Conservation (phyloP, 495 filamentous ascomycete genomes). For the Penicillium ochrochloron region DNA sequence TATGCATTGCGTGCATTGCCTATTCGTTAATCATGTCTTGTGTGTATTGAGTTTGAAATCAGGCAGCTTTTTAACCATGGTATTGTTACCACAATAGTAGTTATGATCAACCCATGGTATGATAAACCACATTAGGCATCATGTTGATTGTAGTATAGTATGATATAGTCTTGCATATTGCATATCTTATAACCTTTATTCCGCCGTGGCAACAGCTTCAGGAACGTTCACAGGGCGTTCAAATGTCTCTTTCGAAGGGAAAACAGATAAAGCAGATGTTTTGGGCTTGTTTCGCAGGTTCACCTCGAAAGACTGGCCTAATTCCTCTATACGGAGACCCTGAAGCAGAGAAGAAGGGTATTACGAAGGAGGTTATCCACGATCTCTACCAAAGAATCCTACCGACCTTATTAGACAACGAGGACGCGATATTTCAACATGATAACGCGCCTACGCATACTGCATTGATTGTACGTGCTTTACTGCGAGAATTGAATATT, state of each 20-base stretch:
- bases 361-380: slow-evolving; percentile 10
- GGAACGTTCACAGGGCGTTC: neutral
- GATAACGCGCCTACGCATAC: slow-evolving; percentile 17
- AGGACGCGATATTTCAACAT: slow-evolving; percentile 19
- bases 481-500: slow-evolving; percentile 8
- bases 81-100: too few species aligned
- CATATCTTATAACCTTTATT: too few species aligned
- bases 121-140: too few species aligned
- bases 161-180: too few species aligned
- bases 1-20: too few species aligned
- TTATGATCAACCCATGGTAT: too few species aligned
- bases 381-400: slow-evolving; percentile 17
- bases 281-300: slow-evolving; percentile 16
- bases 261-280: slow-evolving; percentile 22
- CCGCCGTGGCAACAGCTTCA: slow-evolving; percentile 10
- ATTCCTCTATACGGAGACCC: slow-evolving; percentile 18
- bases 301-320: slow-evolving; percentile 8
- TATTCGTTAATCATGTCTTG: too few species aligned
- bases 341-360: slow-evolving; percentile 1
- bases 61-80: too few species aligned
- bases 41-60: too few species aligned
- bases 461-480: slow-evolving; percentile 4
- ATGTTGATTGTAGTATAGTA: too few species aligned
- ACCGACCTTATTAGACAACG: slow-evolving; percentile 13
- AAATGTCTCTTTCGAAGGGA: slow-evolving; percentile 6